phyloP scores from a whole-genome alignment of 2,329 filamentous ascomycete genomes.

The Ophiostoma ips region DNA sequence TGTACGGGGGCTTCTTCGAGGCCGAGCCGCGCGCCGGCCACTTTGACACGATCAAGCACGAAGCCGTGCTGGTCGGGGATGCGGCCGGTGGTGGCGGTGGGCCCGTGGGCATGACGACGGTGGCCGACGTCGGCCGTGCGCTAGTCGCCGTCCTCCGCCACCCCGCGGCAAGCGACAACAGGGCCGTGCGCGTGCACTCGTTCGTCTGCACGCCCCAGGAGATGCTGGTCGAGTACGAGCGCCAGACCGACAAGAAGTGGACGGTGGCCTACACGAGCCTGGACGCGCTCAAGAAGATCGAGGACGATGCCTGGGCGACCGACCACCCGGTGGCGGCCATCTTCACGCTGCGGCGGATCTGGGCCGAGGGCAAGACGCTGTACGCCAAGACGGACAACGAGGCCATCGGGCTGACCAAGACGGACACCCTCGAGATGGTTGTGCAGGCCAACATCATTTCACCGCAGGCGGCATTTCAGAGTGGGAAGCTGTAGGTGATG shows the following conservation, averaged over 20 bases:
- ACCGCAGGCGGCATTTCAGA: conserved; percentile 8
- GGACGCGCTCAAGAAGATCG: conserved; percentile 4
- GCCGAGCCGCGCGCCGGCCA: conserved; percentile 6
- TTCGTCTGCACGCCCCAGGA: conserved; percentile 5
- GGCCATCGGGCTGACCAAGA: conserved; percentile 24
- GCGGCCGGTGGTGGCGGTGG: neutral
- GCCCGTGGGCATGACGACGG: conserved; percentile 7
- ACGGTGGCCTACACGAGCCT: conserved; percentile 5
- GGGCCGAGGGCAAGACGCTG: conserved; percentile 29
- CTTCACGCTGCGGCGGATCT: conserved; percentile 10
- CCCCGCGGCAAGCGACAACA: conserved; percentile 7
- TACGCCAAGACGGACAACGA: conserved; percentile 42
- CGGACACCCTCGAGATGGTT: conserved; percentile 9
- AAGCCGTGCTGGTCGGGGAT: conserved; percentile 1
- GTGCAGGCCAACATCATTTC: conserved; percentile 2
- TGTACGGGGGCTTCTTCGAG: conserved; percentile 7
- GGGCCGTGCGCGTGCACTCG: conserved; percentile 7
- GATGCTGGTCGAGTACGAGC: conserved; percentile 9
- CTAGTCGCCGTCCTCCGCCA: conserved; percentile 4
- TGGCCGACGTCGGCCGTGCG: conserved; percentile 9
- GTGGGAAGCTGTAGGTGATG: conserved; percentile 7
- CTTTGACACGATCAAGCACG: conserved; percentile 2
- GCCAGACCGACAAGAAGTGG: conserved; percentile 9
- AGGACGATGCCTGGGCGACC: conserved; percentile 3
- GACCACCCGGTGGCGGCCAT: conserved; percentile 6